Percentiles rank a stretch among this genome's conserved stretches.
Conservation (phyloP, 2,329 filamentous ascomycete species). For the Penicillium concentricum region DNA sequence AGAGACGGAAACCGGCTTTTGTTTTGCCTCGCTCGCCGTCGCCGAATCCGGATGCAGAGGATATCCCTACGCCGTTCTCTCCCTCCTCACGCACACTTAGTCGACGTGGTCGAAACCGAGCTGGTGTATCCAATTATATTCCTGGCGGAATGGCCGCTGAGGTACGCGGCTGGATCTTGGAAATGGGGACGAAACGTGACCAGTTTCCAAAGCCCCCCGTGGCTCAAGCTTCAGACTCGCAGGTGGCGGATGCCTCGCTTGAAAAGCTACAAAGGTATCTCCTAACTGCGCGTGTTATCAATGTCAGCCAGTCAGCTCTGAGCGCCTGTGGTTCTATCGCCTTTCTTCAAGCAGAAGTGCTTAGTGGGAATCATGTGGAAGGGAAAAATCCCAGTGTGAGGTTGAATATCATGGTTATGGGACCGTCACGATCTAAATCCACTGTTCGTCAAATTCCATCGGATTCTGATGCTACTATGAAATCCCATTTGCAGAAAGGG, state of each 20-base stretch:
- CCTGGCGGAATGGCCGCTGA: slow-evolving; percentile 43
- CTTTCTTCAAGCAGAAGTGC: slow-evolving; percentile 19
- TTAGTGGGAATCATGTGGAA: background rate
- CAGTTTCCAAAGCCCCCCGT: slow-evolving; percentile 1
- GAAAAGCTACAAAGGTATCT: slow-evolving; percentile 17
- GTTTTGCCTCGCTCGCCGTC: slow-evolving; percentile 40
- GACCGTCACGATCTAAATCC: slow-evolving; percentile 21
- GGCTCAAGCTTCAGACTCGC: background rate
- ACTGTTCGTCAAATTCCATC: background rate
- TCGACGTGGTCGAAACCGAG: slow-evolving; percentile 30
- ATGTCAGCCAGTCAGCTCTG: slow-evolving; percentile 17
- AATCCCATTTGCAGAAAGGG: slow-evolving; percentile 14
- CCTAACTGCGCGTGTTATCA: slow-evolving; percentile 16
- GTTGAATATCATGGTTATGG: slow-evolving; percentile 31
- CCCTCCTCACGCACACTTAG: slow-evolving; percentile 33
- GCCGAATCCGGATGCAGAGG: slow-evolving; percentile 22
- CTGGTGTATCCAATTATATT: slow-evolving; percentile 27
- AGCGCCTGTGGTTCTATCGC: slow-evolving; percentile 28
- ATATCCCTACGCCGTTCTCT: slow-evolving; percentile 36
- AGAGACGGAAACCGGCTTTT: slow-evolving; percentile 36
- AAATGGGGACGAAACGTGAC: slow-evolving; percentile 36
- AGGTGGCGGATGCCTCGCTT: background rate
- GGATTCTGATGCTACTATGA: background rate
- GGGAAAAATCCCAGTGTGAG: background rate
- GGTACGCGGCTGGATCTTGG: slow-evolving; percentile 43